Evolutionary conservation across 2,329 filamentous ascomycete genomes (phyloP).

Genomic region (Bipolaris oryzae): DNA sequence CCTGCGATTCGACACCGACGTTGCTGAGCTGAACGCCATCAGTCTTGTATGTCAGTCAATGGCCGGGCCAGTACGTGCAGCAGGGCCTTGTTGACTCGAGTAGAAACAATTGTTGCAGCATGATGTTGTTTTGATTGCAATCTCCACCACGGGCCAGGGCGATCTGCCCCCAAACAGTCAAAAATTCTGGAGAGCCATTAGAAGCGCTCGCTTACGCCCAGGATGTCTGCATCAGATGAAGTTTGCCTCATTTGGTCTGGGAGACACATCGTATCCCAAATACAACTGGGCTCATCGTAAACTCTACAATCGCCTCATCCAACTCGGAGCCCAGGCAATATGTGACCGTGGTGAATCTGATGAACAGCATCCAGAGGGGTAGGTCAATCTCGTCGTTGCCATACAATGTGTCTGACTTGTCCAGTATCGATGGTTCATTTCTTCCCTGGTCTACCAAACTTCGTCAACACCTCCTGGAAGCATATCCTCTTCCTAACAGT

Average conservation of each 20-base stretch:
- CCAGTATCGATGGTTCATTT: constrained; percentile 80
- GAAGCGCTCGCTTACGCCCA: constrained; percentile 76
- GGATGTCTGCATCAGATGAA: constrained; percentile 70
- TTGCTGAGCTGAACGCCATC: constrained; percentile 78
- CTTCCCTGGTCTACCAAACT: constrained; percentile 77
- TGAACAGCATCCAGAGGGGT: constrained; percentile 93
- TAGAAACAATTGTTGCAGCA: constrained; percentile 54
- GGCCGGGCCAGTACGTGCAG: background rate
- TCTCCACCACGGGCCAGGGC: constrained; percentile 94
- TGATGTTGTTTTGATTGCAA: constrained; percentile 73
- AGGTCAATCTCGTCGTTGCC: constrained; percentile 40
- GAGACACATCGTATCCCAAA: constrained; percentile 94
- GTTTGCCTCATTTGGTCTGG: constrained; percentile 88
- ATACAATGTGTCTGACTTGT: constrained; percentile 33
- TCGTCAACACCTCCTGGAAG: constrained; percentile 67
- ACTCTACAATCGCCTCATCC: constrained; percentile 79
- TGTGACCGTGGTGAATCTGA: constrained; percentile 85
- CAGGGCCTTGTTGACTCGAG: constrained; percentile 12
- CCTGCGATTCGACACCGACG: constrained; percentile 75
- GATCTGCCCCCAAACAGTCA: constrained; percentile 86
- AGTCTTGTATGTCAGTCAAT: constrained; percentile 66
- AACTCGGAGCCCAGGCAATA: constrained; percentile 80
- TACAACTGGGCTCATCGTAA: constrained; percentile 95
- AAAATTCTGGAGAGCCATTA: constrained; percentile 81
- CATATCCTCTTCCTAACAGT: constrained; percentile 72